Evolutionary conservation across 208 protist genomes (phyloP).

Genomic region (Wallacemonas collosoma): DNA sequence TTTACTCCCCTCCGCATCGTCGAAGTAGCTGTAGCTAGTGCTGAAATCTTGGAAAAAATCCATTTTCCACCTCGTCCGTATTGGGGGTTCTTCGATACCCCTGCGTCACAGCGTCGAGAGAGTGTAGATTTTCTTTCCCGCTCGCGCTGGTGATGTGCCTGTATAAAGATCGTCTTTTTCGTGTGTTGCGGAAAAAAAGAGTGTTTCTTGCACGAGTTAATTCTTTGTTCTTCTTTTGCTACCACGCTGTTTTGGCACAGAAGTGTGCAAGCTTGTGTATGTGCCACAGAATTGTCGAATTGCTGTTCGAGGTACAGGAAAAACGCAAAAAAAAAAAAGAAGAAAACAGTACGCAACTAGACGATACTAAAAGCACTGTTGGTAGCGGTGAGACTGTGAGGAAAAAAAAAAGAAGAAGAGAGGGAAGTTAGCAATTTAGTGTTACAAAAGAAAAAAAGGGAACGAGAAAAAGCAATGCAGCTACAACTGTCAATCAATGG

Average conservation of each 20-base stretch:
- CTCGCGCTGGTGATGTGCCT: background rate
- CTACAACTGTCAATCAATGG: no score
- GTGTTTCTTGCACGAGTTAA: no score
- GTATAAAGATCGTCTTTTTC: no score
- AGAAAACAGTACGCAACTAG: constrained; percentile 16
- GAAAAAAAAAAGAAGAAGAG: constrained; percentile 14
- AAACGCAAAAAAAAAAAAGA: constrained; percentile 6
- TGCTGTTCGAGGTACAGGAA: background rate
- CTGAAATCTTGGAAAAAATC: constrained; percentile 1
- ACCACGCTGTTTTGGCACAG: no score
- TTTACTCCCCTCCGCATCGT: background rate
- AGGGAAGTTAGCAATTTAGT: background rate
- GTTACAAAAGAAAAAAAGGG: constrained; percentile 13
- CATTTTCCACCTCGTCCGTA: background rate
- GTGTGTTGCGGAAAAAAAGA: no score
- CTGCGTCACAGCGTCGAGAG: no score
- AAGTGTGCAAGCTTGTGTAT: no score
- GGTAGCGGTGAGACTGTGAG: background rate
- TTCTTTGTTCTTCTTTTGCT: no score
- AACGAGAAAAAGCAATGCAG: constrained; percentile 4
- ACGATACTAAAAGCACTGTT: background rate
- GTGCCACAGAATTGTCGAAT: no score
- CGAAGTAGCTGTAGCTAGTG: constrained; percentile 18
- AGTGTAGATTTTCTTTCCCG: background rate
- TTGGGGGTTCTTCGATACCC: no score